phyloP scores from a whole-genome alignment of 352 stramenopile species.

The Phytophthora crassamura region DNA sequence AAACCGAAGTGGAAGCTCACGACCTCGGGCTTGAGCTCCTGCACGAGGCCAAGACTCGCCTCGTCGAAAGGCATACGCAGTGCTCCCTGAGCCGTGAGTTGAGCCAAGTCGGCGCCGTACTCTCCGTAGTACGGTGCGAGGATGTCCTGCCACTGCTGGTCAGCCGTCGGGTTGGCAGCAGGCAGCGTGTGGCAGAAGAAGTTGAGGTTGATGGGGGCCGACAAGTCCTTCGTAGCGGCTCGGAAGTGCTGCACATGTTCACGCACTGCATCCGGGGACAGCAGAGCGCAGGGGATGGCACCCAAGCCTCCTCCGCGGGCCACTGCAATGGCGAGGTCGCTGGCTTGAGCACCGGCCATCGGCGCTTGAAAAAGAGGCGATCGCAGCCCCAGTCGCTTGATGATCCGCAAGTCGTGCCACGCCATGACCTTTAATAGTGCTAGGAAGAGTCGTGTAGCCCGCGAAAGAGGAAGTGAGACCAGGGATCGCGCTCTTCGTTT shows the following conservation, averaged over 20 bases:
- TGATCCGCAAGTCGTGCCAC: slow-evolving; percentile 37
- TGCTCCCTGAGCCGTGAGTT: slow-evolving; percentile 26
- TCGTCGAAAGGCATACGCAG: slow-evolving; percentile 46
- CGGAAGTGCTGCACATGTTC: slow-evolving; percentile 43
- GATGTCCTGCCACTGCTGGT: slow-evolving; percentile 44
- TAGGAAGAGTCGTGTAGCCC: too few relatives aligned
- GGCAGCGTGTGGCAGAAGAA: slow-evolving; percentile 60
- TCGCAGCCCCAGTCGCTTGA: slow-evolving; percentile 28
- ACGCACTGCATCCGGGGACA: slow-evolving; percentile 37
- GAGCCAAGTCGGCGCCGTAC: slow-evolving; percentile 25
- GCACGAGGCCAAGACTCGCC: slow-evolving; percentile 46
- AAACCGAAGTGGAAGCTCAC: slow-evolving; percentile 79
- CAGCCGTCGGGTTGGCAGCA: slow-evolving; percentile 12
- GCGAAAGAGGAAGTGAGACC: slow-evolving; percentile 18
- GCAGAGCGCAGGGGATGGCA: slow-evolving; percentile 48
- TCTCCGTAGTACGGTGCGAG: slow-evolving; percentile 49
- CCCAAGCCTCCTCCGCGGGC: slow-evolving; percentile 49
- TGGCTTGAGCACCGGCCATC: slow-evolving; percentile 56
- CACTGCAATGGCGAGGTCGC: slow-evolving; percentile 40
- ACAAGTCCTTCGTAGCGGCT: slow-evolving; percentile 35
- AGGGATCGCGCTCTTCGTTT: too few relatives aligned
- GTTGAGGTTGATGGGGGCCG: slow-evolving; percentile 60
- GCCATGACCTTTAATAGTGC: slow-evolving; percentile 16
- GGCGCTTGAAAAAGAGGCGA: slow-evolving; percentile 54
- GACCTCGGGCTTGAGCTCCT: slow-evolving; percentile 56